Conservation (phyloP, 192 early-diverging fungal species). For the Allomyces macrogynus region DNA sequence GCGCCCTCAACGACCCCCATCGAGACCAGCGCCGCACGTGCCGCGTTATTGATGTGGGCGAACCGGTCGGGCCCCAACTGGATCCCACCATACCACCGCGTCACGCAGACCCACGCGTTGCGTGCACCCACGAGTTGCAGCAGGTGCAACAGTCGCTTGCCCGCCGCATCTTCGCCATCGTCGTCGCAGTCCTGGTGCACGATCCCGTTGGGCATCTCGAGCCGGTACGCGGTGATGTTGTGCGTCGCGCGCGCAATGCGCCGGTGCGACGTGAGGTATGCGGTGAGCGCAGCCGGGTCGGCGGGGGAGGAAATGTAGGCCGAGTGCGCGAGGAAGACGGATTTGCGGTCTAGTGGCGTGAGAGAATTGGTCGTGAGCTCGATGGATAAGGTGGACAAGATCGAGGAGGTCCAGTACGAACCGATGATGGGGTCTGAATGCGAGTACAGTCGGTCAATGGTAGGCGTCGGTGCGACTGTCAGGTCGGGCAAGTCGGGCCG, state of each 20-base stretch:
- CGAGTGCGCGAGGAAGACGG: conserved; percentile 2
- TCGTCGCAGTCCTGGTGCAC: conserved; percentile 3
- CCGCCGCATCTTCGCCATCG: conserved; percentile 2
- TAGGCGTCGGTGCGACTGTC: neutral
- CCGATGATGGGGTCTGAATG: neutral
- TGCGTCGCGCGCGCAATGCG: conserved; percentile 4
- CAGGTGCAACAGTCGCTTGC: conserved; percentile 1
- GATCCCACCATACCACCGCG: conserved; percentile 3
- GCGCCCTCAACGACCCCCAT: neutral
- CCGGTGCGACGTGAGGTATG: conserved; percentile 1
- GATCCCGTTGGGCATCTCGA: neutral
- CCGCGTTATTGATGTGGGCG: conserved; percentile 3
- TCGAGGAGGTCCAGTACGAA: neutral
- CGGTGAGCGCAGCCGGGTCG: neutral
- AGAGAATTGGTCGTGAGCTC: too few species aligned
- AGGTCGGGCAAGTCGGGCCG: neutral
- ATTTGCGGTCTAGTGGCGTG: conserved; percentile 1
- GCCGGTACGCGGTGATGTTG: conserved; percentile 4
- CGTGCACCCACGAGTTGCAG: conserved; percentile 1
- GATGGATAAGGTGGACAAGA: neutral
- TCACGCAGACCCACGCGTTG: conserved; percentile 1
- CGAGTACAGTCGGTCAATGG: neutral
- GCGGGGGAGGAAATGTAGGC: conserved; percentile 1
- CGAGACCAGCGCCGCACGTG: neutral
- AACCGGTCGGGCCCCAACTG: conserved; percentile 4